phyloP scores from a whole-genome alignment of 2,329 filamentous ascomycete species.

The Lasiodiplodia citricola region DNA sequence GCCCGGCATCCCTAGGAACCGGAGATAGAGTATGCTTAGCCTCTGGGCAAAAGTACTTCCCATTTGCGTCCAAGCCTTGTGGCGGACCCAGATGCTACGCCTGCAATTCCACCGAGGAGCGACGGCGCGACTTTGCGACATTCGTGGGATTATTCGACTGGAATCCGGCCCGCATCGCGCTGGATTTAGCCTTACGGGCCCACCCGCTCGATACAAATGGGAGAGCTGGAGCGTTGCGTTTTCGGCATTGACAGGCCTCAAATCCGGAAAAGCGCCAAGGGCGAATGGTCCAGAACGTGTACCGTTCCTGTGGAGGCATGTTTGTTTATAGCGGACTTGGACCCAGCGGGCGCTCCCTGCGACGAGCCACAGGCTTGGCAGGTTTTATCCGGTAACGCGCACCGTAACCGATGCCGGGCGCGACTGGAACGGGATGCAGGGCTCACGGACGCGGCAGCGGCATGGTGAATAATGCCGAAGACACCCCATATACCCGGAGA shows the following conservation, averaged over 20 bases:
- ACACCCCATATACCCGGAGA: neutral
- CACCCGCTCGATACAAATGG: neutral
- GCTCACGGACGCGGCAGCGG: slow-evolving; percentile 12
- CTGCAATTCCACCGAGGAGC: slow-evolving; percentile 6
- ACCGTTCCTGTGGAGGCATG: neutral
- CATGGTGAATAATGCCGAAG: slow-evolving; percentile 10
- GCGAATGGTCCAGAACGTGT: neutral
- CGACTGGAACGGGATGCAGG: slow-evolving; percentile 1
- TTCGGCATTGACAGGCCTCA: neutral
- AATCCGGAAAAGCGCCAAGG: neutral
- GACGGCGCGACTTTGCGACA: neutral
- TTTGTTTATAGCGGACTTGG: slow-evolving; percentile 10
- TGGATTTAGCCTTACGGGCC: neutral
- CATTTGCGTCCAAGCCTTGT: neutral
- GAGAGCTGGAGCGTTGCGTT: neutral
- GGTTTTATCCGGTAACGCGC: slow-evolving; percentile 6
- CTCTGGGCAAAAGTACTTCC: neutral
- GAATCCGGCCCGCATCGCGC: neutral
- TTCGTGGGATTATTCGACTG: slow-evolving; percentile 11
- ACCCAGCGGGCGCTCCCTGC: slow-evolving; percentile 6
- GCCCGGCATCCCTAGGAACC: slow-evolving; percentile 5
- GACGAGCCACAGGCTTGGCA: slow-evolving; percentile 14
- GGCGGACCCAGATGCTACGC: neutral
- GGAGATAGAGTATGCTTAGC: slow-evolving; percentile 12
- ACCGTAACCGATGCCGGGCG: slow-evolving; percentile 1